Evolutionary conservation across 257 asterid genomes (phyloP), one percentile per base, ranked within the genome.

Genomic region (Solanum pimpinellifolium): DNA sequence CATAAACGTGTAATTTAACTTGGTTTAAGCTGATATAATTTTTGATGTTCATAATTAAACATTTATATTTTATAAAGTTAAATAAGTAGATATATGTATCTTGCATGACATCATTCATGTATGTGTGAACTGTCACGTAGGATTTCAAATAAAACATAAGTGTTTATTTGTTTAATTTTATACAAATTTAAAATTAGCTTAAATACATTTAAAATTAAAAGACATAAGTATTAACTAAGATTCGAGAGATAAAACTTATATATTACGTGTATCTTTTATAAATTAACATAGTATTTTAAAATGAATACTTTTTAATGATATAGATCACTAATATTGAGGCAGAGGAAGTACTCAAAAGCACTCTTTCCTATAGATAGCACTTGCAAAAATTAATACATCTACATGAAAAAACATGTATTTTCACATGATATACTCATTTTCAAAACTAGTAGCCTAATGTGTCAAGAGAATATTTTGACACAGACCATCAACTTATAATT

Each of bases 121-220:
- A 56, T 20, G 11, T 4, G 11, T 7, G 11, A 56, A 56, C 3
- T 56, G 1, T 20, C 9, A 20, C 5, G 2, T 56, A 56, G 5
- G 2, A 56, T 56, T 56, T 20, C 1, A 56, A 0, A 11, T 56
- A 20, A 11, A 1, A 20, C 12, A 20, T 8, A 56, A 7, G 2
- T 56, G 5, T 56, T 11, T 56, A 20, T 56, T 7, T 56, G 0
- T 56, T 56, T 11, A 56, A 56, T 11, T 20, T 56, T 56, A 20
- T 56, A 20, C 5, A 0, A 20, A 0, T 20, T 7, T 56, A 20
- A 56, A 56, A 20, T 3, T 11, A 56, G 3, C 25, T 56, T 7
- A 20, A 20, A 56, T 20, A 56, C 5, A 7, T 4, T 56, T 11
- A 56, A 56, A 56, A 56, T 56, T 41, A 0, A 41, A 9, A 41